Evolutionary conservation across 1,139 yeast genomes (phyloP).

Genomic region (Geotrichum europaeum): DNA sequence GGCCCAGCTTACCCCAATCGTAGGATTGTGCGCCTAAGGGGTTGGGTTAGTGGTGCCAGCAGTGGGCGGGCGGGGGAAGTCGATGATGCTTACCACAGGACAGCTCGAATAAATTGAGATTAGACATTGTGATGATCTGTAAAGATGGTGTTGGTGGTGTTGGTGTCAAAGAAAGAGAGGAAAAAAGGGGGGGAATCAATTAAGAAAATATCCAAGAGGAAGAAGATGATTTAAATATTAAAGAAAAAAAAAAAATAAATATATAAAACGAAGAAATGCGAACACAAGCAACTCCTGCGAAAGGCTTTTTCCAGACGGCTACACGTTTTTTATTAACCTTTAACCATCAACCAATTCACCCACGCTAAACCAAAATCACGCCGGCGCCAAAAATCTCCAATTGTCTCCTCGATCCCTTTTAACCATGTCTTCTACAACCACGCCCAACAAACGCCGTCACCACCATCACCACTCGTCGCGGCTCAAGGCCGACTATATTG

Average conservation of each 20-base stretch:
- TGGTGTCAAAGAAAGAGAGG: background rate
- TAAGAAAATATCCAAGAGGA: background rate
- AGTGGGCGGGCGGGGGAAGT: background rate
- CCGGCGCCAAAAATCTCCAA: background rate
- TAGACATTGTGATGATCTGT: background rate
- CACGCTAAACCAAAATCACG: background rate
- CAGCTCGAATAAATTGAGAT: background rate
- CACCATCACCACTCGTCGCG: background rate
- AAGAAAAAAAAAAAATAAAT: background rate
- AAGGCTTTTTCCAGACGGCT: background rate
- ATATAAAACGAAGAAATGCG: background rate
- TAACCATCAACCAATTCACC: background rate
- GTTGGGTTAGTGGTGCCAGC: background rate
- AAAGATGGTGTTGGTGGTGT: background rate
- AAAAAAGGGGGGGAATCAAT: background rate
- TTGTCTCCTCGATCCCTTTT: background rate
- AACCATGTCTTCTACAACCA: background rate
- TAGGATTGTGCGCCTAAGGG: slow-evolving; percentile 38
- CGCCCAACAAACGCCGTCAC: background rate
- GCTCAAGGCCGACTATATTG: slow-evolving; percentile 24
- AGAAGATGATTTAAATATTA: background rate
- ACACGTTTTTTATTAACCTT: background rate
- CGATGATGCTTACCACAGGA: background rate
- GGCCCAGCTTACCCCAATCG: slow-evolving; percentile 62
- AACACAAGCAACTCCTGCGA: background rate